Evolutionary conservation across 2,329 filamentous ascomycete species (phyloP), one percentile per base, ranked within the genome.

Genomic region (Fusarium liriodendri): DNA sequence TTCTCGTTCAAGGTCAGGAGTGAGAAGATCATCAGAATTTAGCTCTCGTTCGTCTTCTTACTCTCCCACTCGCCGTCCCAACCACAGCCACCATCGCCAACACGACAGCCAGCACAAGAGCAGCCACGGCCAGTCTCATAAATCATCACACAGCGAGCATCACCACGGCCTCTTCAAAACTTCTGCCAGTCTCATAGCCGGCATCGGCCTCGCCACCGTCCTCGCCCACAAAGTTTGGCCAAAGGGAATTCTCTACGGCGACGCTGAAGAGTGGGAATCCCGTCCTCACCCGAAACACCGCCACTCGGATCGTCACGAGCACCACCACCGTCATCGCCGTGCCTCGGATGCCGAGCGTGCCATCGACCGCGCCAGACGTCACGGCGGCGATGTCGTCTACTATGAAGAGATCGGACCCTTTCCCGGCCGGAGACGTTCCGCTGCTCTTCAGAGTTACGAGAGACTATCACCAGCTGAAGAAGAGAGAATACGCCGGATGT

Each of bases 221-320:
- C 72, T 82, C 40, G 80, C 81, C 42, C 80, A 80, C 71, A 82
- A 80, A 63, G 73, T 82, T 71, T 83, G 82, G 82, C 80, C 80
- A 33, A 82, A 81, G 69, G 76, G 77, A 7, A 69, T 77, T 47
- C 37, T 78, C 22, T 73, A 80, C 62, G 77, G 78, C 14, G 79
- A 74, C 20, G 73, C 79, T 32, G 77, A 81, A 13, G 75, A 80
- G 20, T 82, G 81, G 80, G 79, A 79, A 58, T 47, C 64, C 8
- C 72, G 66, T 27, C 25, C 60, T 7, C 60, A 55, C 20, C 18
- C 64, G 37, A 76, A 71, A 47, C 74, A 76, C 25, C 71, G 57
- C 16, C 62, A 69, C 50, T 40, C 63, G 54, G 67, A 71, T 22
- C 68, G 68, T 9, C 54, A 40, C 55, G 20, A 68, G 29, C 67